Evolutionary conservation across 2,329 filamentous ascomycete species (phyloP).

Genomic region (Stagonosporopsis vannaccii): DNA sequence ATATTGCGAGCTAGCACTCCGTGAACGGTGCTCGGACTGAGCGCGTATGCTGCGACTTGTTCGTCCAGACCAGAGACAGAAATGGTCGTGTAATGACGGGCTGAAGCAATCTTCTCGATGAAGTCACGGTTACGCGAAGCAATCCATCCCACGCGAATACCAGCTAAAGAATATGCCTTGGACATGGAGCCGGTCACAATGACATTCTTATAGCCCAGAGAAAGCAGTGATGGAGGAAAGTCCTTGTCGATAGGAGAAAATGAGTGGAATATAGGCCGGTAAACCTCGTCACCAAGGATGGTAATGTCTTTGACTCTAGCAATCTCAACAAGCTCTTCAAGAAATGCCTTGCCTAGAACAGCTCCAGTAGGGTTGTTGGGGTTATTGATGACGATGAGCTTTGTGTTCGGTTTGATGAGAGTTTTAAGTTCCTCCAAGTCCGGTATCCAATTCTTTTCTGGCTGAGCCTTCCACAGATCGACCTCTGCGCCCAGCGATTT

Average conservation of each 20-base stretch:
- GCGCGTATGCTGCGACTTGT: constrained; percentile 75
- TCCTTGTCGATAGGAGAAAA: constrained; percentile 61
- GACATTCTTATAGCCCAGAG: constrained; percentile 73
- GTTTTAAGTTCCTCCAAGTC: constrained; percentile 70
- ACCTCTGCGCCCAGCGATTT: constrained; percentile 78
- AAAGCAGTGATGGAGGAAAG: constrained; percentile 72
- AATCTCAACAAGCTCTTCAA: constrained; percentile 69
- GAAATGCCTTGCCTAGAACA: constrained; percentile 67
- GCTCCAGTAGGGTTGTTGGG: constrained; percentile 85
- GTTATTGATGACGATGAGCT: constrained; percentile 75
- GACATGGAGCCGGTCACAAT: constrained; percentile 82
- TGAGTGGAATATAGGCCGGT: constrained; percentile 81
- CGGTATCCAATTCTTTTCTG: constrained; percentile 70
- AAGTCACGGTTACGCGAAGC: constrained; percentile 70
- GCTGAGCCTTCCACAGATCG: constrained; percentile 74
- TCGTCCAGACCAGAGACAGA: constrained; percentile 86
- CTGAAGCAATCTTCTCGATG: constrained; percentile 68
- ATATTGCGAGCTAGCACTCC: constrained; percentile 69
- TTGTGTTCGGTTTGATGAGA: constrained; percentile 73
- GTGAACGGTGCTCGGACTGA: constrained; percentile 70
- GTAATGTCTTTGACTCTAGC: constrained; percentile 69
- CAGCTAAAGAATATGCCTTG: constrained; percentile 84
- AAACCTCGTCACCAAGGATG: constrained; percentile 81
- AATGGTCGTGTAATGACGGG: constrained; percentile 85
- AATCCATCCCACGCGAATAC: constrained; percentile 84